Evolutionary conservation across 176 grass and related monocot genomes (phyloP).

Genomic region (Oryza australiensis): DNA sequence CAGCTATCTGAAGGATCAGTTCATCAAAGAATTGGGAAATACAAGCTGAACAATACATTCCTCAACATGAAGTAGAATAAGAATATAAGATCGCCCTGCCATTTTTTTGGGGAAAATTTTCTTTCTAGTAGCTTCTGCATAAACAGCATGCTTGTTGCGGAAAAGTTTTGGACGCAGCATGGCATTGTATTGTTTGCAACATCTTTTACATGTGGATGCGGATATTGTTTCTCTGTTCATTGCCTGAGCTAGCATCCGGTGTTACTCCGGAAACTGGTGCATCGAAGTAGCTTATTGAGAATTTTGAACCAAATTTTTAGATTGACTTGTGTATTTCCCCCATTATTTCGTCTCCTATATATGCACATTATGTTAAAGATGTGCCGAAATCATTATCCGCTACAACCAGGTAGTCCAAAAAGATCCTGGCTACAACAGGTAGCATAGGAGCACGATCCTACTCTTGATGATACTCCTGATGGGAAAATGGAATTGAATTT

Average conservation of each 20-base stretch:
- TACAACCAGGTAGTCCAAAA: too few relatives aligned
- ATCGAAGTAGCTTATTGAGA: background rate
- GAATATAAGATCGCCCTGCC: constrained; percentile 12
- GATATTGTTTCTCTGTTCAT: background rate
- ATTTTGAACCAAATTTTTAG: background rate
- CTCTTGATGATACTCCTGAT: too few relatives aligned
- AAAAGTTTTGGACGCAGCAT: background rate
- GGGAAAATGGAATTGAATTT: too few relatives aligned
- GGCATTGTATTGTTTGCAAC: background rate
- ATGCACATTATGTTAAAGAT: too few relatives aligned
- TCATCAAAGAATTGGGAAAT: constrained; percentile 52
- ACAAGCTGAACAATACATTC: constrained; percentile 25
- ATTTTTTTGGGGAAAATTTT: background rate
- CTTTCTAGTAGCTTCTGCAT: constrained; percentile 3
- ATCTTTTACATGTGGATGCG: background rate
- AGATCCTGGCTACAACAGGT: too few relatives aligned
- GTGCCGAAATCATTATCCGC: too few relatives aligned
- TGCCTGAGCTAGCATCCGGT: too few relatives aligned
- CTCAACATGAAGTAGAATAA: constrained; percentile 9
- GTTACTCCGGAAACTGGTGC: background rate
- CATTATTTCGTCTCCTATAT: too few relatives aligned
- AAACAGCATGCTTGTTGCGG: background rate
- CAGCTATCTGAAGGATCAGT: constrained; percentile 64
- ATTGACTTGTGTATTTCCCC: background rate
- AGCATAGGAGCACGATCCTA: too few relatives aligned